A percentile compares a stretch with the other conserved stretches of the same genome.
Evolutionary conservation across 208 protist genomes (phyloP).

Genomic region (Polymyxa betae): DNA sequence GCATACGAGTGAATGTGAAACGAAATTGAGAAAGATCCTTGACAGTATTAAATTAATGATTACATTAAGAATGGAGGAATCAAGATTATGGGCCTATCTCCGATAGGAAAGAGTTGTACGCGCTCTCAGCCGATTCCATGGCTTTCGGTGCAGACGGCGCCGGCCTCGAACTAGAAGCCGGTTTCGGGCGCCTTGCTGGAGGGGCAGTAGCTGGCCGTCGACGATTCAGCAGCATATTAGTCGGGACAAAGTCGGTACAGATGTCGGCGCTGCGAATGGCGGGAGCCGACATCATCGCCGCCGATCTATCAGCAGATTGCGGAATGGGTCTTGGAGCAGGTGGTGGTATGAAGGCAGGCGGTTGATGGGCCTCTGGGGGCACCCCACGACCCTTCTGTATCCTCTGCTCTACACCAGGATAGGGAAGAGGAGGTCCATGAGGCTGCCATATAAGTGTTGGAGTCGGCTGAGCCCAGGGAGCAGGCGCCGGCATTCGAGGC

Average conservation of each 20-base stretch:
- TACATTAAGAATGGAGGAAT: too few relatives aligned
- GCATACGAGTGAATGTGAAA: too few relatives aligned
- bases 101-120: not conserved
- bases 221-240: not conserved
- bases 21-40: too few relatives aligned
- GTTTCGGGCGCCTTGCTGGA: not conserved
- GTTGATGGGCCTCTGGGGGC: not conserved
- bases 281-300: not conserved
- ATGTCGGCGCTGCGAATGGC: not conserved
- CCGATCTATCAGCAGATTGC: not conserved
- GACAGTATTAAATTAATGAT: too few relatives aligned
- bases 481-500: not conserved
- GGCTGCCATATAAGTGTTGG: not conserved
- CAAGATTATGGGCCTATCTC: not conserved
- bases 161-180: not conserved
- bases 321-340: not conserved
- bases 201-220: not conserved
- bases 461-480: conserved; percentile 17
- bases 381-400: not conserved
- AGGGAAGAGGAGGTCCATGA: not conserved
- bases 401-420: not conserved
- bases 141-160: not conserved
- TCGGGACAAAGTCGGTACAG: too few relatives aligned
- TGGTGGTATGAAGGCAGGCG: not conserved
- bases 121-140: conserved; percentile 21